Base-by-base conservation (phyloP, 768 basidiomycete genomes). In the Postia placenta region DNA sequence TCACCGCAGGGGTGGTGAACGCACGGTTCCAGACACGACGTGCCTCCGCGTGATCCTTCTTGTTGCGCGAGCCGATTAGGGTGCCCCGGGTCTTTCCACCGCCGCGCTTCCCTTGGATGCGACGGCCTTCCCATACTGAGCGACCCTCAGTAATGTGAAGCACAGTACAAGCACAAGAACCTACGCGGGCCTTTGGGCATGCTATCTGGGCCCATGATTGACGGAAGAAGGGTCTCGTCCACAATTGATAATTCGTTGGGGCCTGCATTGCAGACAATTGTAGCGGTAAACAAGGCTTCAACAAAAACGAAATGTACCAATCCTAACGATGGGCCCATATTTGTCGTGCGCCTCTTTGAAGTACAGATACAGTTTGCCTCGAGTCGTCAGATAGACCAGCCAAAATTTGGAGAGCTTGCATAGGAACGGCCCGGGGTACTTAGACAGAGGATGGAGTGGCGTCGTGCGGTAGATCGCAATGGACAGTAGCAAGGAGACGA, bases 11-110 rank as follows among this genome's bases (percentile, higher is more conserved):
- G 15, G 67, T 60, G 41, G 61, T 69, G 54, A 77, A 71, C 0
- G 64, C 75, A 35, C 68, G 67, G 26, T 69, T 63, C 75, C 75
- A 76, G 2, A 68, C 64, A 42, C 61, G 67, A 27, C 75, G 66
- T 14, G 71, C 67, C 24, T 66, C 69, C 0, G 64, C 58, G 42
- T 75, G 74, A n/a, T 68, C 65, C 6, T 57, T 58, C 15, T 65
- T 57, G 50, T 74, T 65, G 9, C 64, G 65, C 11, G 66, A 45
- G 4, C 54, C 56, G 36, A 74, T 65, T 33, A 75, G 28, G 19
- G 47, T 33, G 19, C 45, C 45, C 17, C 19, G 7, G 9, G 38
- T 7, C 30, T 15, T 15, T 5, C 33, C 45, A 19, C n/a, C 23
- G n/a, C 33, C 45, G 7, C 23, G 15, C 19, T 36, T 45, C 5